Conservation (phyloP, 2,329 filamentous ascomycete genomes). For the Fusarium domesticum region DNA sequence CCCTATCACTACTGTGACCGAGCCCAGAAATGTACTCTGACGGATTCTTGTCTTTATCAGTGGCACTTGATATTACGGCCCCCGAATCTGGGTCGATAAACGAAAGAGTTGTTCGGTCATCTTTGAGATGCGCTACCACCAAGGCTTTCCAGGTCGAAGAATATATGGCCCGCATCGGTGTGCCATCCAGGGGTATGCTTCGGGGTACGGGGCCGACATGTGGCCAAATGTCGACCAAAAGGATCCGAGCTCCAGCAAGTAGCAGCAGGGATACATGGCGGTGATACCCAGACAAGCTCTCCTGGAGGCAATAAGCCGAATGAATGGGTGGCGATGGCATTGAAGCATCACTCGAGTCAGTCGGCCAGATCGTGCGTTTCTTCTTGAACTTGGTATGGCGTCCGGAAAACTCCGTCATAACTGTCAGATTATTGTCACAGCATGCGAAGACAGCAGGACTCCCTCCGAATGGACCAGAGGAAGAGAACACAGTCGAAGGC, state of each 20-base stretch:
- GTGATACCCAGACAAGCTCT: slow-evolving; percentile 37
- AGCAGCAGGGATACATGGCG: slow-evolving; percentile 47
- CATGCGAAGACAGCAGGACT: slow-evolving; percentile 40
- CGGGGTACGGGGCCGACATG: slow-evolving; percentile 48
- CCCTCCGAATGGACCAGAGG: slow-evolving; percentile 23
- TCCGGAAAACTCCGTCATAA: slow-evolving; percentile 40
- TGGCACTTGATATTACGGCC: slow-evolving; percentile 46
- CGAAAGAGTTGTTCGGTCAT: slow-evolving; percentile 46
- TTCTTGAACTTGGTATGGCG: slow-evolving; percentile 33
- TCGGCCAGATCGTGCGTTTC: slow-evolving; percentile 50
- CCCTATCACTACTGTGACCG: slow-evolving; percentile 53
- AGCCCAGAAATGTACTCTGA: slow-evolving; percentile 54
- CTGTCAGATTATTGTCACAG: slow-evolving; percentile 47
- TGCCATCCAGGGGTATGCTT: slow-evolving; percentile 45
- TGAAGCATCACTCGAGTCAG: slow-evolving; percentile 47
- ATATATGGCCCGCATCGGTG: slow-evolving; percentile 53
- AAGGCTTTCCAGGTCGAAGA: slow-evolving; percentile 52
- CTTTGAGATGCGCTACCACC: slow-evolving; percentile 49
- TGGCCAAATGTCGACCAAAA: slow-evolving; percentile 52
- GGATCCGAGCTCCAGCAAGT: slow-evolving; percentile 47
- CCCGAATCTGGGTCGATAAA: slow-evolving; percentile 59
- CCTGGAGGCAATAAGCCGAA: slow-evolving; percentile 43
- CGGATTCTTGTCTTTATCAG: slow-evolving; percentile 40
- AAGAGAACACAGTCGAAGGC: slow-evolving; percentile 36
- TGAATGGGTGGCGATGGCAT: slow-evolving; percentile 48